Percentiles rank a stretch among this genome's conserved stretches.
Conservation (phyloP, 306 rosid genomes). For the Nissolia schottii region DNA sequence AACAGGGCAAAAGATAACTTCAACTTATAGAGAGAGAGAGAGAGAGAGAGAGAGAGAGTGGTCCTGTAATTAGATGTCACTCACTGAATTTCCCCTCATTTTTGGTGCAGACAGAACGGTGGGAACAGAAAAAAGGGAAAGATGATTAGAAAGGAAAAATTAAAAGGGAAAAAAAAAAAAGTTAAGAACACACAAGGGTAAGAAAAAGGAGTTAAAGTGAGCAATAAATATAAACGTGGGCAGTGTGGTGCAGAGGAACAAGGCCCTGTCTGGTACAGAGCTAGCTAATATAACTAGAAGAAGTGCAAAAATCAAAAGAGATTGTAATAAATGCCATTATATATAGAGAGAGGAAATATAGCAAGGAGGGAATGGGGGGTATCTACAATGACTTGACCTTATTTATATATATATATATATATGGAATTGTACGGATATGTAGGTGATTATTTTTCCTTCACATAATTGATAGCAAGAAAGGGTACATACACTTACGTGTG, state of each 20-base stretch:
- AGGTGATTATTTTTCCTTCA: constrained; percentile 16
- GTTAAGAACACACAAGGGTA: background rate
- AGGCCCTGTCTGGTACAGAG: background rate
- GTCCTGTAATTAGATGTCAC: constrained; percentile 29
- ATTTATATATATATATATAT: too few species aligned
- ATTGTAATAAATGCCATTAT: constrained; percentile 27
- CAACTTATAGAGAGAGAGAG: background rate
- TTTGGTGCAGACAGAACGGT: constrained; percentile 55
- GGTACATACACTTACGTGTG: constrained; percentile 20
- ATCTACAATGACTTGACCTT: background rate
- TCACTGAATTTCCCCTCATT: constrained; percentile 26
- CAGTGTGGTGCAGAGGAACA: constrained; percentile 27
- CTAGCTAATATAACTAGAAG: constrained; percentile 1
- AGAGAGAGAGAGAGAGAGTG: background rate
- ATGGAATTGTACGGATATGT: constrained; percentile 22
- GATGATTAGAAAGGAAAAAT: constrained; percentile 40
- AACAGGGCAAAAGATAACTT: constrained; percentile 12
- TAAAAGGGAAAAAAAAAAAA: background rate
- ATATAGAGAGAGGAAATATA: constrained; percentile 17
- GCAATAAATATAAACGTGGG: constrained; percentile 24
- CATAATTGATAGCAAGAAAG: background rate
- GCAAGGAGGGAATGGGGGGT: constrained; percentile 40
- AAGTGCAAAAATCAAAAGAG: constrained; percentile 31
- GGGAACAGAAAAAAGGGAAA: constrained; percentile 43
- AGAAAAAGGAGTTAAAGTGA: background rate